These are phyloP conservation scores for Blastobotrys terrestris DNA, from an alignment of 805 yeast species.

Conservation along the genomic window DNA sequence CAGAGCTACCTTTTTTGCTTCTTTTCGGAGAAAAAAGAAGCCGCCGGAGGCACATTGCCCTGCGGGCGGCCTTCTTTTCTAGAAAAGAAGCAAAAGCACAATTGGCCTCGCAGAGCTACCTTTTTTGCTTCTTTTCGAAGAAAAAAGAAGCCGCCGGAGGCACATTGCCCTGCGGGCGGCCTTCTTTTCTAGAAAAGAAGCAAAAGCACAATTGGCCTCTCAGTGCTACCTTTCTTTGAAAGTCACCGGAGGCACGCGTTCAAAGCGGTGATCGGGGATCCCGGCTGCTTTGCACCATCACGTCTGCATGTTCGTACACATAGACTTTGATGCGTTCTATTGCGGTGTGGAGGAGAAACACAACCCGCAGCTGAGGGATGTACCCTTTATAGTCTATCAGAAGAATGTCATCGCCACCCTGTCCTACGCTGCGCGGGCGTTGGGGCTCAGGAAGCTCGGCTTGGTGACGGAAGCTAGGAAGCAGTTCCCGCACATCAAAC, in stretches of 20 bases:
- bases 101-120: not conserved
- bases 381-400: slow-evolving; percentile 29
- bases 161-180: no score
- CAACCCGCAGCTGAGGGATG: slow-evolving; percentile 21
- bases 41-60: not conserved
- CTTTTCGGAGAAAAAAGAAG: not conserved
- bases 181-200: no score
- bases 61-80: not conserved
- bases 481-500: slow-evolving; percentile 20
- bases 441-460: slow-evolving; percentile 27
- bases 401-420: slow-evolving; percentile 28
- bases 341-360: slow-evolving; percentile 30
- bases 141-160: no score
- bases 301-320: slow-evolving; percentile 18
- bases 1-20: no score
- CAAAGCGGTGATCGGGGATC: not conserved
- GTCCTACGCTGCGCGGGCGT: slow-evolving; percentile 27
- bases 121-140: not conserved
- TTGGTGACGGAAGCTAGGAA: slow-evolving; percentile 13
- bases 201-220: not conserved
- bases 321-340: slow-evolving; percentile 32
- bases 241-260: not conserved
- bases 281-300: not conserved
- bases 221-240: not conserved
- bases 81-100: not conserved